Evolutionary conservation across 306 rosid genomes (phyloP).

Genomic region (Lupinus albus): DNA sequence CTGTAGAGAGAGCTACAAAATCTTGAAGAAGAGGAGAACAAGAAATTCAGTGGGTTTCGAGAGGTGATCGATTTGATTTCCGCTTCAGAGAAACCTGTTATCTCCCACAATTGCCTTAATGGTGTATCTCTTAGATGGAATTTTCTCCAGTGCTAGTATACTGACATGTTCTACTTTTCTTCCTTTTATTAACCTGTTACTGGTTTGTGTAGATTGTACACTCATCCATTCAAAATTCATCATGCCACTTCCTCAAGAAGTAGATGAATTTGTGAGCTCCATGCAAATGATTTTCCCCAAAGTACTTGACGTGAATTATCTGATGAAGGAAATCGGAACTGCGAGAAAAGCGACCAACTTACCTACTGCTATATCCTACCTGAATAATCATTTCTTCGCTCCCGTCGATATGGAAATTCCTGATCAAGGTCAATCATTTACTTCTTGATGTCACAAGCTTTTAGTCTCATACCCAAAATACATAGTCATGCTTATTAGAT

Average conservation of each 20-base stretch:
- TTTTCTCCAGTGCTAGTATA: slow-evolving; percentile 38
- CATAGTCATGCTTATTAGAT: slow-evolving; percentile 22
- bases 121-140: slow-evolving; percentile 66
- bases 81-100: slow-evolving; percentile 94
- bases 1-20: slow-evolving; percentile 64
- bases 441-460: slow-evolving; percentile 2
- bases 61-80: slow-evolving; percentile 98
- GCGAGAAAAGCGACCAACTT: slow-evolving; percentile 56
- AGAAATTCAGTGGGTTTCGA: slow-evolving; percentile 78
- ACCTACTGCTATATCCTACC: slow-evolving; percentile 66
- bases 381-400: slow-evolving; percentile 66
- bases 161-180: slow-evolving; percentile 33
- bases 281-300: slow-evolving; percentile 58
- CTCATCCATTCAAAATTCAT: slow-evolving; percentile 79
- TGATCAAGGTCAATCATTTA: slow-evolving; percentile 54
- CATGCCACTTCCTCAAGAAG: slow-evolving; percentile 63
- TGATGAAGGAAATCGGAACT: slow-evolving; percentile 71
- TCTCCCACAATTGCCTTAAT: slow-evolving; percentile 80
- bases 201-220: slow-evolving; percentile 72
- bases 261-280: slow-evolving; percentile 69
- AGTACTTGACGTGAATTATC: slow-evolving; percentile 62
- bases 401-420: slow-evolving; percentile 66
- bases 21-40: slow-evolving; percentile 66
- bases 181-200: slow-evolving; percentile 35
- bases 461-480: slow-evolving; percentile 23